These are phyloP conservation scores for Cryptococcus floricola DNA, from an alignment of 1,284 basidiomycete species.

Conservation along the genomic window DNA sequence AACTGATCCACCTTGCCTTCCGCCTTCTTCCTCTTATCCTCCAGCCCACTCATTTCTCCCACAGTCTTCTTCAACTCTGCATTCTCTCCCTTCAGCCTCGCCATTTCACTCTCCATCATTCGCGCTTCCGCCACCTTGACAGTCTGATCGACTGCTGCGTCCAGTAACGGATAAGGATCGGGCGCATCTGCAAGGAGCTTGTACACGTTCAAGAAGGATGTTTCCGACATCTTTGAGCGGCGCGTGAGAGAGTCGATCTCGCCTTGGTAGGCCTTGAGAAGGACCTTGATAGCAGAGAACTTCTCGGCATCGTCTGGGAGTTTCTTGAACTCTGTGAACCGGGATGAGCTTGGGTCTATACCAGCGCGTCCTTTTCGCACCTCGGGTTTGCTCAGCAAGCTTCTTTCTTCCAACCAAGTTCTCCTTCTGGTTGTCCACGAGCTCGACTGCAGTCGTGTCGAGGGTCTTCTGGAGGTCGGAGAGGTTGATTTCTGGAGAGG, in stretches of 20 bases:
- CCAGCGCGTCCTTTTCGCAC: slow-evolving; percentile 49
- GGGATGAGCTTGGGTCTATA: not conserved
- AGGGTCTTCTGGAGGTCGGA: slow-evolving; percentile 86
- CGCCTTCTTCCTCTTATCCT: slow-evolving; percentile 71
- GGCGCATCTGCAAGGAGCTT: slow-evolving; percentile 90
- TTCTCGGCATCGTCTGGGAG: slow-evolving; percentile 79
- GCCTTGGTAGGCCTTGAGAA: slow-evolving; percentile 91
- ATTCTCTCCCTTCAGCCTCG: slow-evolving; percentile 72
- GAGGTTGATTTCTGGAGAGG: slow-evolving; percentile 70
- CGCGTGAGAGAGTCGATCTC: slow-evolving; percentile 95
- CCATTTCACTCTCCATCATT: slow-evolving; percentile 68
- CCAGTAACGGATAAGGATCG: slow-evolving; percentile 92
- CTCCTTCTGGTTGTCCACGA: slow-evolving; percentile 98
- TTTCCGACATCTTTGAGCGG: slow-evolving; percentile 84
- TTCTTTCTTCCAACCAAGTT: slow-evolving; percentile 87
- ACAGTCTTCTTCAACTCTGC: slow-evolving; percentile 67
- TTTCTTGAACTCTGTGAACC: slow-evolving; percentile 81
- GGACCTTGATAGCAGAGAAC: slow-evolving; percentile 72
- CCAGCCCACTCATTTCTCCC: slow-evolving; percentile 61
- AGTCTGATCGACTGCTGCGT: slow-evolving; percentile 87
- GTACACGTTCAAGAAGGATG: slow-evolving; percentile 88
- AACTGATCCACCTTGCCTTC: slow-evolving; percentile 69
- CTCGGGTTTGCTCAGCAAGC: slow-evolving; percentile 88
- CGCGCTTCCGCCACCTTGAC: slow-evolving; percentile 77
- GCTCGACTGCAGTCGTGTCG: slow-evolving; percentile 82